Evolutionary conservation across 2,329 filamentous ascomycete genomes (phyloP).

Genomic region (Fusarium sarcochroum): DNA sequence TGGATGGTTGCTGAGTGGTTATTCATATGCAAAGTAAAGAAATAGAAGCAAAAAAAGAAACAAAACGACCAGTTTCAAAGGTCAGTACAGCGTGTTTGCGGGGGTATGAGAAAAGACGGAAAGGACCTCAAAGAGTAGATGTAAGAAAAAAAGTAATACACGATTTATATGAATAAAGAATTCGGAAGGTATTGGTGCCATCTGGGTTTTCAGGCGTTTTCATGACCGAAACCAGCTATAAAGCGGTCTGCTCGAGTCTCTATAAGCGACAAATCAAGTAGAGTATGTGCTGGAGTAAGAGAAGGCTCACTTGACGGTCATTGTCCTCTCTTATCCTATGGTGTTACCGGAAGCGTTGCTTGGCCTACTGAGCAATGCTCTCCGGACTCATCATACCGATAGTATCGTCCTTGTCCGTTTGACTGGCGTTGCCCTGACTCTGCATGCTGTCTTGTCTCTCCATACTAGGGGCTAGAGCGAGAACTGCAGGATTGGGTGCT

Average conservation of each 20-base stretch:
- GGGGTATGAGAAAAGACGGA: constrained; percentile 32
- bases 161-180: constrained; percentile 34
- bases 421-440: constrained; percentile 70
- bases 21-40: constrained; percentile 21
- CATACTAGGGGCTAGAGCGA: constrained; percentile 65
- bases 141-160: constrained; percentile 42
- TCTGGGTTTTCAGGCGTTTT: constrained; percentile 12
- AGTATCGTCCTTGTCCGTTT: constrained; percentile 75
- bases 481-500: constrained; percentile 56
- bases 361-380: constrained; percentile 70
- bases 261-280: not conserved
- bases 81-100: constrained; percentile 9
- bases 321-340: constrained; percentile 5
- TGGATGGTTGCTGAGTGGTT: constrained; percentile 20
- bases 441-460: constrained; percentile 71
- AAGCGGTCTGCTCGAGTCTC: constrained; percentile 2
- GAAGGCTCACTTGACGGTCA: not conserved
- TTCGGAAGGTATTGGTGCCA: constrained; percentile 3
- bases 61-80: constrained; percentile 38
- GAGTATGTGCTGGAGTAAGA: not conserved
- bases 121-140: constrained; percentile 26
- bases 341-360: constrained; percentile 34
- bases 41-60: constrained; percentile 10
- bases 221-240: not conserved
- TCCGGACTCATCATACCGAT: constrained; percentile 89